Evolutionary conservation across 2,329 filamentous ascomycete species (phyloP).

Genomic region (Fusarium mangiferae): DNA sequence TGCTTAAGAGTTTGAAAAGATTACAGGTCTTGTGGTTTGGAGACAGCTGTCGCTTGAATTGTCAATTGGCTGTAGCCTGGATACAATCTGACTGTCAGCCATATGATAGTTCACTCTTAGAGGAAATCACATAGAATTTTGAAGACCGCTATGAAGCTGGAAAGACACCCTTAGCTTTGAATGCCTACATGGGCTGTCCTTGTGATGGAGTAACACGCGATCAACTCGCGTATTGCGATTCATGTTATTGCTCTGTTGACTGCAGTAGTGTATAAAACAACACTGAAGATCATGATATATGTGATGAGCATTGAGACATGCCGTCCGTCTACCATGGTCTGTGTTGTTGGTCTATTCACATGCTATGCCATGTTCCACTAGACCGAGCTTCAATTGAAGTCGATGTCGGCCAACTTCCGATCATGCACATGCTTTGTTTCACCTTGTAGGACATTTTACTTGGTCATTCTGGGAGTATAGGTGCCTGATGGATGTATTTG

Average conservation of each 20-base stretch:
- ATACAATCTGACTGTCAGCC: neutral
- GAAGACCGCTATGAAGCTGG: neutral
- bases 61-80: neutral
- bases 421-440: neutral
- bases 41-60: constrained; percentile 18
- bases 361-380: constrained; percentile 2
- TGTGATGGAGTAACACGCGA: neutral
- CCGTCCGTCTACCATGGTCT: neutral
- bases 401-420: constrained; percentile 26
- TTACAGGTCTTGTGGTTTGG: neutral
- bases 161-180: neutral
- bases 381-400: constrained; percentile 8
- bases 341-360: neutral
- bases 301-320: neutral
- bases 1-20: constrained; percentile 6
- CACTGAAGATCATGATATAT: neutral
- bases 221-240: neutral
- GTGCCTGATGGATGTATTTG: neutral
- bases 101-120: neutral
- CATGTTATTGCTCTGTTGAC: neutral
- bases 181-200: neutral
- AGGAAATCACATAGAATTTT: neutral
- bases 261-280: neutral
- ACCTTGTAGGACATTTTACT: neutral
- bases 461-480: neutral